A percentile compares a stretch with the other conserved stretches of the same genome.
These are phyloP conservation scores for Boletus patriciae DNA, from an alignment of 768 basidiomycete genomes.

Conservation along the genomic window DNA sequence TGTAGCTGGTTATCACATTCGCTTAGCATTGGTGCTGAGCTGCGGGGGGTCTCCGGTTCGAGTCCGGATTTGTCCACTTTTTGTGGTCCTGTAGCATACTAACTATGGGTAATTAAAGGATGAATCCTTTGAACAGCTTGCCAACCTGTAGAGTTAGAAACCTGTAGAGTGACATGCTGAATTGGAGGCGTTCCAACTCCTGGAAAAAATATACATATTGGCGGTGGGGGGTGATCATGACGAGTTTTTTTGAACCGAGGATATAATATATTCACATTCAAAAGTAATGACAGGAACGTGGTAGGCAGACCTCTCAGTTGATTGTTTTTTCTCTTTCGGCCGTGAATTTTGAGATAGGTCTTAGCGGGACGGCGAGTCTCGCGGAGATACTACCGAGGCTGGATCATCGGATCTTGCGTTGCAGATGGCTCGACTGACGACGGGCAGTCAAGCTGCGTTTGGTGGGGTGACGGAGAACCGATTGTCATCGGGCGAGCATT, in stretches of 20 bases:
- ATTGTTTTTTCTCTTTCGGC: conserved; percentile 26
- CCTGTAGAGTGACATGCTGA: background rate
- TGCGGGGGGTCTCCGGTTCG: conserved; percentile 43
- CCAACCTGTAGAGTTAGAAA: background rate
- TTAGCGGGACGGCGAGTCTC: conserved; percentile 4
- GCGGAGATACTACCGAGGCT: background rate
- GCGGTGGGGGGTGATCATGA: background rate
- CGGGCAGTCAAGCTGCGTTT: conserved; percentile 20
- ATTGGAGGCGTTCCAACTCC: background rate
- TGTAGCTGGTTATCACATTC: conserved; percentile 45
- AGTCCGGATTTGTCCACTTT: conserved; percentile 41
- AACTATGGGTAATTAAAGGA: background rate
- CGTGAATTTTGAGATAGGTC: conserved; percentile 36
- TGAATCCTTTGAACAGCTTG: background rate
- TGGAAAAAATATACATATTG: background rate
- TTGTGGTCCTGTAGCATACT: background rate
- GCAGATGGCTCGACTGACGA: conserved; percentile 19
- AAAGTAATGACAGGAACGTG: background rate
- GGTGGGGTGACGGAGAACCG: conserved; percentile 20
- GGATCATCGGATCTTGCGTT: conserved; percentile 12
- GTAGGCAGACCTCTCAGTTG: background rate
- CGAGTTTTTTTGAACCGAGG: background rate
- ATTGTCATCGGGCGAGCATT: conserved; percentile 10
- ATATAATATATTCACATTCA: background rate
- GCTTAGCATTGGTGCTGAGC: conserved; percentile 31